Conservation (phyloP, 305 asterid genomes). For the Fraxinus dipetala region DNA sequence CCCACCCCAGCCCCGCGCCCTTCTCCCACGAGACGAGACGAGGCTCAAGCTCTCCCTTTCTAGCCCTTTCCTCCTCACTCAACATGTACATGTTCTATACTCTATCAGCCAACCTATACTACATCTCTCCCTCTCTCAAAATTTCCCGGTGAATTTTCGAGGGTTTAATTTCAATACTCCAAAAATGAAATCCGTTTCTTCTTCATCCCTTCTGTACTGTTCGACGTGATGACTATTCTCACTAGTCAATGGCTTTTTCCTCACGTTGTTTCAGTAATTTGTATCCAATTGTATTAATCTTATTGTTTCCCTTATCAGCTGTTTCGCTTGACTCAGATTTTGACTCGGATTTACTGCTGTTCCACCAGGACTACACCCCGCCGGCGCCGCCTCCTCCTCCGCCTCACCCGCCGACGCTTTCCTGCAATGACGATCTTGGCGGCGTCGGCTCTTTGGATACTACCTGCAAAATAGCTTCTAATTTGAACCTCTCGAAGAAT, state of each 20-base stretch:
- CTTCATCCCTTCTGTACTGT: conserved; percentile 22
- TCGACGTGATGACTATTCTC: conserved; percentile 47
- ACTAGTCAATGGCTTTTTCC: conserved; percentile 36
- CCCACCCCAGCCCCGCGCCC: neutral
- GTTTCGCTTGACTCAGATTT: conserved; percentile 31
- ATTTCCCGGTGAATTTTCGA: conserved; percentile 26
- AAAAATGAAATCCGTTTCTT: conserved; percentile 45
- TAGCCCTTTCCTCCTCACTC: conserved; percentile 15
- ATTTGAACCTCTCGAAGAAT: conserved; percentile 59
- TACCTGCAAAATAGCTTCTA: conserved; percentile 69
- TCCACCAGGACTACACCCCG: conserved; percentile 94
- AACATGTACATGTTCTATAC: conserved; percentile 6
- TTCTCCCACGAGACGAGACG: neutral
- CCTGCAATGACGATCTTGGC: conserved; percentile 82
- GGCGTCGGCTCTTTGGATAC: conserved; percentile 91
- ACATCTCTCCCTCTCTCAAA: neutral
- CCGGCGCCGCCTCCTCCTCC: conserved; percentile 99
- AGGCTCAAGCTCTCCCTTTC: neutral
- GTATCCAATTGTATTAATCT: conserved; percentile 22
- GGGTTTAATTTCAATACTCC: conserved; percentile 22
- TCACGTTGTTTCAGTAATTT: conserved; percentile 21
- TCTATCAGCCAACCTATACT: conserved; percentile 9
- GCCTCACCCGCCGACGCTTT: conserved; percentile 90
- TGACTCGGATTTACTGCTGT: conserved; percentile 44
- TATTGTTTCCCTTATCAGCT: conserved; percentile 19